Conservation (phyloP, 2,329 filamentous ascomycete genomes). For the Botrytis porri region DNA sequence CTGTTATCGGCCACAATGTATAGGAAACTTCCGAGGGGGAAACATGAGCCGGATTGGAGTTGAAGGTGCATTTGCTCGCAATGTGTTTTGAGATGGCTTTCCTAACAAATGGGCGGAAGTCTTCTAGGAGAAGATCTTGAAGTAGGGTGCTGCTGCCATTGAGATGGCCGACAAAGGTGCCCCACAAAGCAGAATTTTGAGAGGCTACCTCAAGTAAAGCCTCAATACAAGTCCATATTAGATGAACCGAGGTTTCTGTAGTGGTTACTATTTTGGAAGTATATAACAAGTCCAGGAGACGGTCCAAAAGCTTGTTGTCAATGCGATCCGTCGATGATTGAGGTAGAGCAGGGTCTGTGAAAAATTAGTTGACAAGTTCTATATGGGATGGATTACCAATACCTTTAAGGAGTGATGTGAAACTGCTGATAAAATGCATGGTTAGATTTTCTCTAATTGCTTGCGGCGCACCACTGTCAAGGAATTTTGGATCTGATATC, state of each 20-base stretch:
- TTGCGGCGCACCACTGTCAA: slow-evolving; percentile 45
- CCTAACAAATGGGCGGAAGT: slow-evolving; percentile 39
- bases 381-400: slow-evolving; percentile 21
- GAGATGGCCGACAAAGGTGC: slow-evolving; percentile 41
- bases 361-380: slow-evolving; percentile 30
- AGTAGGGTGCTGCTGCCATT: slow-evolving; percentile 41
- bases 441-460: slow-evolving; percentile 50
- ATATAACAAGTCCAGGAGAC: slow-evolving; percentile 36
- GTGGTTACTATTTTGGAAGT: slow-evolving; percentile 26
- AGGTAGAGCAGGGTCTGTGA: slow-evolving; percentile 40
- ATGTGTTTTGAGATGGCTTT: slow-evolving; percentile 37
- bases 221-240: slow-evolving; percentile 46
- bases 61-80: slow-evolving; percentile 35
- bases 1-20: slow-evolving; percentile 47
- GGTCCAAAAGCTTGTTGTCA: slow-evolving; percentile 36
- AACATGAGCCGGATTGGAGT: slow-evolving; percentile 34
- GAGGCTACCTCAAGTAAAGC: slow-evolving; percentile 49
- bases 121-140: slow-evolving; percentile 44
- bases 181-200: slow-evolving; percentile 47
- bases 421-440: slow-evolving; percentile 54
- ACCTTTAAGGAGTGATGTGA: slow-evolving; percentile 56
- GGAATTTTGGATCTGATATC: slow-evolving; percentile 56
- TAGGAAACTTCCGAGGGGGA: slow-evolving; percentile 43
- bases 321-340: slow-evolving; percentile 38
- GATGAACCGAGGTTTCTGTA: slow-evolving; percentile 33